A percentile compares a stretch with the other conserved stretches of the same genome.
Evolutionary conservation across 192 early-diverging fungal genomes (phyloP).

Genomic region (Coemansia sp.): DNA sequence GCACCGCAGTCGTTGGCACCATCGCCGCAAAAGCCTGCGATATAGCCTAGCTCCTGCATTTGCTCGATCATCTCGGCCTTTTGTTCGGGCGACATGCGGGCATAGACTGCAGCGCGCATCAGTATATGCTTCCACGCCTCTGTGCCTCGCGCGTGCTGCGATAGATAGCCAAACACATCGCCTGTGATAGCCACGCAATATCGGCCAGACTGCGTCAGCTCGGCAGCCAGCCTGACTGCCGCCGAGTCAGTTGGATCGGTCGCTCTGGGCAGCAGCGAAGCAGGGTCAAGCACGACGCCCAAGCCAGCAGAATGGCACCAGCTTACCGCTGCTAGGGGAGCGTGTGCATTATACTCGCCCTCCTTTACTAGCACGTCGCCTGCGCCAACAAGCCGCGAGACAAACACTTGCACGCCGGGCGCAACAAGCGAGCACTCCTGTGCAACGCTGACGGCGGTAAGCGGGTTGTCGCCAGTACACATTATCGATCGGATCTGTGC

Average conservation of each 20-base stretch:
- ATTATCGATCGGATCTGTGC: constrained; percentile 92
- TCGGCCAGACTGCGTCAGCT: constrained; percentile 36
- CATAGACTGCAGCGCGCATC: constrained; percentile 88
- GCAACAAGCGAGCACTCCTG: constrained; percentile 88
- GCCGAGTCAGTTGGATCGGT: neutral
- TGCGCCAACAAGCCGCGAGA: constrained; percentile 62
- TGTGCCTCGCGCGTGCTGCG: constrained; percentile 54
- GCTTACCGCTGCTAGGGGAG: constrained; percentile 7
- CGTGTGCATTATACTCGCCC: neutral
- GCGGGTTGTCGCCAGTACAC: constrained; percentile 98
- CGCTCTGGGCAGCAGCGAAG: constrained; percentile 36
- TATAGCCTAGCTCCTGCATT: constrained; percentile 87
- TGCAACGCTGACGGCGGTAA: constrained; percentile 94
- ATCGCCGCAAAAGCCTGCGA: constrained; percentile 96
- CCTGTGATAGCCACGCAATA: constrained; percentile 93
- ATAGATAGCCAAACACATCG: constrained; percentile 76
- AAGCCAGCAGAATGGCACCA: constrained; percentile 62
- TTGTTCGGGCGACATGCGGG: constrained; percentile 98
- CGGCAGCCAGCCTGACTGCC: constrained; percentile 11
- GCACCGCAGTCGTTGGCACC: constrained; percentile 99
- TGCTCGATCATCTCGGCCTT: constrained; percentile 88
- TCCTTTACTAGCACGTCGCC: neutral
- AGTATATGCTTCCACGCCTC: constrained; percentile 74
- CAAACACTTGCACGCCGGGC: constrained; percentile 70
- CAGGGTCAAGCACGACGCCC: constrained; percentile 52